Evolutionary conservation across 148 eudicot genomes (phyloP).

Genomic region (Limonium bicolor): DNA sequence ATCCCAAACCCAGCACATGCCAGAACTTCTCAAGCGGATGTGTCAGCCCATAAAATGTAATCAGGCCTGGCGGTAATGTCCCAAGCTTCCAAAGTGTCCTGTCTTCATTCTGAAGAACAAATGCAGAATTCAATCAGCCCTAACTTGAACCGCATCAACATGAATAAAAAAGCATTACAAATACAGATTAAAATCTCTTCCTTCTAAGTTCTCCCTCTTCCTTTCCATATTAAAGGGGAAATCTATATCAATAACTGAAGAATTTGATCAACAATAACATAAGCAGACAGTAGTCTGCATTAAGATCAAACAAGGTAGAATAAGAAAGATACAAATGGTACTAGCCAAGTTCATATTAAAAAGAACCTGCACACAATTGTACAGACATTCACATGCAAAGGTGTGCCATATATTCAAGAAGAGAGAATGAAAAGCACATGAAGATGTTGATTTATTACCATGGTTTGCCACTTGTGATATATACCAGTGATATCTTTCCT

Average conservation of each 20-base stretch:
- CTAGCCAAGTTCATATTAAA: neutral
- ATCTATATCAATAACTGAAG: neutral
- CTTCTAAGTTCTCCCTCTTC: too few species aligned
- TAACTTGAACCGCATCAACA: neutral
- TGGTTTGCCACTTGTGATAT: slow-evolving; percentile 87
- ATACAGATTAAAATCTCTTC: neutral
- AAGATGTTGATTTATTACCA: slow-evolving; percentile 26
- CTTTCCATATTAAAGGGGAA: too few species aligned
- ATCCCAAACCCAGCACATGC: slow-evolving; percentile 94
- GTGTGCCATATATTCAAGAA: neutral
- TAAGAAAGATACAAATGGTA: neutral
- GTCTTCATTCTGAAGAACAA: slow-evolving; percentile 54
- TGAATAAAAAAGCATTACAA: neutral
- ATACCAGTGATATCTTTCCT: slow-evolving; percentile 67
- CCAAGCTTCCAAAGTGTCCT: slow-evolving; percentile 85
- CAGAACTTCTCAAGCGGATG: slow-evolving; percentile 68
- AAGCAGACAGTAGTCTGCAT: too few species aligned
- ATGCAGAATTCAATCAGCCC: neutral
- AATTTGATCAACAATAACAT: too few species aligned
- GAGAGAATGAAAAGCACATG: neutral
- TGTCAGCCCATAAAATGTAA: slow-evolving; percentile 70
- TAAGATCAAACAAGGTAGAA: neutral
- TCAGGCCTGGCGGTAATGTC: slow-evolving; percentile 78
- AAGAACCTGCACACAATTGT: neutral
- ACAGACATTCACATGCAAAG: neutral